Evolutionary conservation across 2,329 filamentous ascomycete species (phyloP).

Genomic region (Aspergillus sp.): DNA sequence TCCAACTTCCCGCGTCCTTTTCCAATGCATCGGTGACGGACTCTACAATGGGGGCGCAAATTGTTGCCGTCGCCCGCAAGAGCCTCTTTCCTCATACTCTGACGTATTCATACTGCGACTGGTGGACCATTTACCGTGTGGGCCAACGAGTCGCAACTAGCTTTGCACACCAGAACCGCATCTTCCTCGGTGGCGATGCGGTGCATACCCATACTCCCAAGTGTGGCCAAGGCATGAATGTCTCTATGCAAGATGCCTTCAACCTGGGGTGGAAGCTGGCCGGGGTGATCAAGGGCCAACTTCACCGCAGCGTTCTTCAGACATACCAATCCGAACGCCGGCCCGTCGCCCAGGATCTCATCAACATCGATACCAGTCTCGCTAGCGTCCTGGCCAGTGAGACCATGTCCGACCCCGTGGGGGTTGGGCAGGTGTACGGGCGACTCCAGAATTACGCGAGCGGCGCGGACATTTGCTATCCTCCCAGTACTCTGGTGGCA

Average conservation of each 20-base stretch:
- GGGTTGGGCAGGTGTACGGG: background rate
- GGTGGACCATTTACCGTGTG: constrained; percentile 36
- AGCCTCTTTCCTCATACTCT: background rate
- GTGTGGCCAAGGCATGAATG: constrained; percentile 54
- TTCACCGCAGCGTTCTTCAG: constrained; percentile 17
- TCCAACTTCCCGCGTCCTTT: background rate
- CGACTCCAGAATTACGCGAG: background rate
- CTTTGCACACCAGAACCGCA: constrained; percentile 39
- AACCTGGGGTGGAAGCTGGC: constrained; percentile 55
- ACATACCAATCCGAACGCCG: constrained; percentile 27
- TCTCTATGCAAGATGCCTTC: constrained; percentile 50
- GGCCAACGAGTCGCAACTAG: constrained; percentile 33
- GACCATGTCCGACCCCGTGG: background rate
- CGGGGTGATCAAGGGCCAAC: constrained; percentile 26
- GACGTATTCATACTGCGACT: constrained; percentile 6
- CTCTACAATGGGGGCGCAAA: background rate
- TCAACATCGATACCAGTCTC: constrained; percentile 19
- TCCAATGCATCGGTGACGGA: background rate
- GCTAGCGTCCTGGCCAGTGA: background rate
- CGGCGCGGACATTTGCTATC: background rate
- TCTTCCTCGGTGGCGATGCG: constrained; percentile 34
- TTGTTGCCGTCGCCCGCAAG: background rate
- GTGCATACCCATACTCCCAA: constrained; percentile 58
- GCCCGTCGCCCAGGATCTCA: constrained; percentile 23
- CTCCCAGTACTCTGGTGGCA: background rate